These are phyloP conservation scores for Naganishia antarctica DNA, from an alignment of 768 basidiomycete species.

Conservation along the genomic window DNA sequence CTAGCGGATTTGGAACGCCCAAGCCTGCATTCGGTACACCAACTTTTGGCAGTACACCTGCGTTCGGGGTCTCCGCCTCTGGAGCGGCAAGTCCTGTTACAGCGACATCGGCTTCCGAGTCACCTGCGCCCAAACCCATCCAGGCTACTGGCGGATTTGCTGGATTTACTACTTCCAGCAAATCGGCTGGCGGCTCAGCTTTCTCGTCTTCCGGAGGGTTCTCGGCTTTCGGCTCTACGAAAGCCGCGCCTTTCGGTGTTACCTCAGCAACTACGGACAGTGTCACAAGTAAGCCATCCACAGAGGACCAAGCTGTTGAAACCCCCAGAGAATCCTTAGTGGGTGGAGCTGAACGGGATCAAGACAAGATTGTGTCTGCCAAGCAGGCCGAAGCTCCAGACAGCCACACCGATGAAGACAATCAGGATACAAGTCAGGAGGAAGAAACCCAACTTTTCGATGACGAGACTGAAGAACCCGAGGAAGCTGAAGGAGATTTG, in stretches of 20 bases:
- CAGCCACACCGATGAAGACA: neutral
- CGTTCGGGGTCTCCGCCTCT: slow-evolving; percentile 10
- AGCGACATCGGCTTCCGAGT: neutral
- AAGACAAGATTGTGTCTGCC: slow-evolving; percentile 11
- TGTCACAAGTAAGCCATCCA: neutral
- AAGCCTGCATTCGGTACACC: slow-evolving; percentile 40
- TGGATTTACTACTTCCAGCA: slow-evolving; percentile 17
- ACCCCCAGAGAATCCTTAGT: neutral
- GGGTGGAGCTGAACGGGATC: neutral
- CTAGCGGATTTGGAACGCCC: slow-evolving; percentile 45
- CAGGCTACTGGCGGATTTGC: slow-evolving; percentile 1
- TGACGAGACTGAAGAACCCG: slow-evolving; percentile 21
- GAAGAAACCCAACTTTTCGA: slow-evolving; percentile 20
- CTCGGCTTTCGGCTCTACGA: slow-evolving; percentile 10
- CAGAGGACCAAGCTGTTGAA: neutral
- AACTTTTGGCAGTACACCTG: slow-evolving; percentile 12
- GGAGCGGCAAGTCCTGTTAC: neutral
- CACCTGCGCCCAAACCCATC: neutral
- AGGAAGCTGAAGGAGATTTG: slow-evolving; percentile 28
- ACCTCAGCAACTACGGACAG: neutral
- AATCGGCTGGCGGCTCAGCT: neutral
- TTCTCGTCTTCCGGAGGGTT: slow-evolving; percentile 11
- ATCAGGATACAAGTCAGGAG: slow-evolving; percentile 9
- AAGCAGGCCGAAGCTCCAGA: neutral
- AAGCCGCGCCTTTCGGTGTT: neutral